A percentile compares a stretch with the other conserved stretches of the same genome.
Conservation (phyloP, 768 basidiomycete genomes). For the Trametes maxima region DNA sequence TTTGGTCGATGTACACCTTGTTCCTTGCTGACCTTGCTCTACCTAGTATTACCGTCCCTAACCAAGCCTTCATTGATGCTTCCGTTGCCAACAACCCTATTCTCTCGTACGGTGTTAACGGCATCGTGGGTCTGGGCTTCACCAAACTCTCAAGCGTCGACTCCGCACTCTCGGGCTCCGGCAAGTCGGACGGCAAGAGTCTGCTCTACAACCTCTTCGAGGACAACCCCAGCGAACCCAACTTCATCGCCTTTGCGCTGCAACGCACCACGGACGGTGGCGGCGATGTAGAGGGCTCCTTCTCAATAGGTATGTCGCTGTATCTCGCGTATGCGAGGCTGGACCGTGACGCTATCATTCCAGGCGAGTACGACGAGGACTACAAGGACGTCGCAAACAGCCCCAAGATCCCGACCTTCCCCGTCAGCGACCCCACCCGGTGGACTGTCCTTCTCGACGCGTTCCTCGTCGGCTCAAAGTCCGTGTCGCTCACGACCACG, state of each 20-base stretch:
- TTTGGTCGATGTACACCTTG: background rate
- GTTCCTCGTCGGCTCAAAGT: slow-evolving; percentile 58
- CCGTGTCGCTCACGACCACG: slow-evolving; percentile 53
- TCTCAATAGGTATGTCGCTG: slow-evolving; percentile 62
- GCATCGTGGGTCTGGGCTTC: slow-evolving; percentile 79
- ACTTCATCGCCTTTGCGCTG: slow-evolving; percentile 79
- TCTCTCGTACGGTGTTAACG: slow-evolving; percentile 67
- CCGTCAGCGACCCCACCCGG: slow-evolving; percentile 57
- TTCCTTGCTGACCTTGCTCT: background rate
- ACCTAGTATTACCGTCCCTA: slow-evolving; percentile 58
- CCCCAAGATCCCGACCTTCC: slow-evolving; percentile 73
- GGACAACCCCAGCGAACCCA: slow-evolving; percentile 68
- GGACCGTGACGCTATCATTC: background rate
- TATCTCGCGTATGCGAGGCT: background rate
- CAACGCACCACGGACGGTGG: slow-evolving; percentile 57
- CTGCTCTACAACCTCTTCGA: slow-evolving; percentile 77
- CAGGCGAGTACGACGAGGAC: slow-evolving; percentile 67
- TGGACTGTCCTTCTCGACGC: slow-evolving; percentile 83
- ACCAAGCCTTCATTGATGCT: slow-evolving; percentile 73
- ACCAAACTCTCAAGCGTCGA: slow-evolving; percentile 77
- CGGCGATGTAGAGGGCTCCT: slow-evolving; percentile 63
- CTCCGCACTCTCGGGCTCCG: slow-evolving; percentile 54
- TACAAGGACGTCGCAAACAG: slow-evolving; percentile 63
- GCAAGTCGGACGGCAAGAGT: slow-evolving; percentile 62
- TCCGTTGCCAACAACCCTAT: slow-evolving; percentile 70